A percentile compares a stretch with the other conserved stretches of the same genome.
phyloP scores from a whole-genome alignment of 352 stramenopile genomes.

The Globisporangium parvum region DNA sequence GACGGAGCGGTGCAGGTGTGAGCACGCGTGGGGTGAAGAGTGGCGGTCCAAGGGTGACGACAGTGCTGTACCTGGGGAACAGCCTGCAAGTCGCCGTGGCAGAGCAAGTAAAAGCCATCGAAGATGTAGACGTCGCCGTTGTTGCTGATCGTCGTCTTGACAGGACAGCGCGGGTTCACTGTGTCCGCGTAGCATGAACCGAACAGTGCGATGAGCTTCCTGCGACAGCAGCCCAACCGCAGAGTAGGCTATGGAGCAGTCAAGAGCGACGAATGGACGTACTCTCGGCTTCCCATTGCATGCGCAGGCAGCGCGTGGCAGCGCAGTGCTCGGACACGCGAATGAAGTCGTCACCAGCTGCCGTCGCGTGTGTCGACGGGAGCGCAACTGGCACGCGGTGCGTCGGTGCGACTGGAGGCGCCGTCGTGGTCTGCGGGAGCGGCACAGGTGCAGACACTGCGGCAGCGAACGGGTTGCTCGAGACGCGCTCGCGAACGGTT shows the following conservation, averaged over 20 bases:
- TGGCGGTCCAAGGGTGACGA: background rate
- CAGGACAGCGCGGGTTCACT: slow-evolving; percentile 74
- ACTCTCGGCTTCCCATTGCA: slow-evolving; percentile 82
- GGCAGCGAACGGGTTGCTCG: background rate
- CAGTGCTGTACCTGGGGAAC: slow-evolving; percentile 48
- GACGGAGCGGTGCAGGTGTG: background rate
- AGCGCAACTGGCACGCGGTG: slow-evolving; percentile 1
- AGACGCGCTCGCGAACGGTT: background rate
- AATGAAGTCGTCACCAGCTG: slow-evolving; percentile 38
- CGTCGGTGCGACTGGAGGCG: background rate
- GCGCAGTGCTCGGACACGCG: slow-evolving; percentile 61
- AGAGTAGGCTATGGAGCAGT: no score
- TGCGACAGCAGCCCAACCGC: no score
- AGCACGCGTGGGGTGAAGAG: background rate
- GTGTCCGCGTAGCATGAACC: background rate
- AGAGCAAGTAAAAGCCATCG: slow-evolving; percentile 83
- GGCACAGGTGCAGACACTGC: no score
- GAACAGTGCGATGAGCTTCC: background rate
- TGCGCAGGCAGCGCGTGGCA: slow-evolving; percentile 55
- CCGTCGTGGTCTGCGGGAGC: background rate
- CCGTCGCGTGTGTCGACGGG: slow-evolving; percentile 3
- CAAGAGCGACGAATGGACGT: slow-evolving; percentile 7
- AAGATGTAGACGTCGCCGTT: slow-evolving; percentile 67
- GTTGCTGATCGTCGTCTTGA: slow-evolving; percentile 68
- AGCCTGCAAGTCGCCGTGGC: slow-evolving; percentile 43